Conservation (phyloP, 495 filamentous ascomycete species). For the Cladorrhinum samala region DNA sequence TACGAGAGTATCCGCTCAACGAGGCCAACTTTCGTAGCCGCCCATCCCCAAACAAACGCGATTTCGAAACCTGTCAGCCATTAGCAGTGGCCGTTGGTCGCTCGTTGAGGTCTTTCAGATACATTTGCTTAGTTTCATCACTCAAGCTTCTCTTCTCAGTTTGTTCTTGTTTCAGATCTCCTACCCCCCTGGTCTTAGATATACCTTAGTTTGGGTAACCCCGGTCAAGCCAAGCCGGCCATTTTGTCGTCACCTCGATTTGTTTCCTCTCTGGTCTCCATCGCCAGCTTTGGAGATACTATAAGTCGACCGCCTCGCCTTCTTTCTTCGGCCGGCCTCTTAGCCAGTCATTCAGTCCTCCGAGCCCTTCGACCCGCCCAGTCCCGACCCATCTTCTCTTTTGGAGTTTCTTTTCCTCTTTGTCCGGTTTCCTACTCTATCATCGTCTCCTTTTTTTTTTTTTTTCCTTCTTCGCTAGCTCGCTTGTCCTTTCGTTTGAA, state of each 20-base stretch:
- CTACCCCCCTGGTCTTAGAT: constrained; percentile 15
- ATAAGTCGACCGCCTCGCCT: constrained; percentile 29
- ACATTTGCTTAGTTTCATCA: constrained; percentile 45
- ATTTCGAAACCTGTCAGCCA: constrained; percentile 40
- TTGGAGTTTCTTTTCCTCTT: constrained; percentile 22
- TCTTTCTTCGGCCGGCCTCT: constrained; percentile 17
- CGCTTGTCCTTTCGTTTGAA: constrained; percentile 44
- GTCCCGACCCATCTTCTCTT: constrained; percentile 23
- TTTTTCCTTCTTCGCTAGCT: constrained; percentile 22
- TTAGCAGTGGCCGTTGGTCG: constrained; percentile 37
- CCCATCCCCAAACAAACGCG: constrained; percentile 47
- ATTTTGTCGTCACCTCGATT: constrained; percentile 9
- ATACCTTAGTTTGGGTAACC: constrained; percentile 13
- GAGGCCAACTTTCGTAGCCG: constrained; percentile 37
- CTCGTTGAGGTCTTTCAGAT: constrained; percentile 39
- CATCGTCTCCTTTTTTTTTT: constrained; percentile 16
- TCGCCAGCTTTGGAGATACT: constrained; percentile 16
- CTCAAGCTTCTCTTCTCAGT: constrained; percentile 28
- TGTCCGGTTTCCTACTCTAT: constrained; percentile 22
- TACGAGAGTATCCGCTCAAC: constrained; percentile 25
- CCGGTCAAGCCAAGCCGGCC: constrained; percentile 9
- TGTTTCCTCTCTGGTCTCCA: constrained; percentile 19
- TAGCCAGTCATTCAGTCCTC: constrained; percentile 26
- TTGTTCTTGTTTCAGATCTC: constrained; percentile 42
- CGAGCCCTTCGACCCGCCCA: constrained; percentile 25